A percentile compares a stretch with the other conserved stretches of the same genome.
phyloP scores from a whole-genome alignment of 1,139 yeast genomes.

The Blastobotrys buckinghamii region DNA sequence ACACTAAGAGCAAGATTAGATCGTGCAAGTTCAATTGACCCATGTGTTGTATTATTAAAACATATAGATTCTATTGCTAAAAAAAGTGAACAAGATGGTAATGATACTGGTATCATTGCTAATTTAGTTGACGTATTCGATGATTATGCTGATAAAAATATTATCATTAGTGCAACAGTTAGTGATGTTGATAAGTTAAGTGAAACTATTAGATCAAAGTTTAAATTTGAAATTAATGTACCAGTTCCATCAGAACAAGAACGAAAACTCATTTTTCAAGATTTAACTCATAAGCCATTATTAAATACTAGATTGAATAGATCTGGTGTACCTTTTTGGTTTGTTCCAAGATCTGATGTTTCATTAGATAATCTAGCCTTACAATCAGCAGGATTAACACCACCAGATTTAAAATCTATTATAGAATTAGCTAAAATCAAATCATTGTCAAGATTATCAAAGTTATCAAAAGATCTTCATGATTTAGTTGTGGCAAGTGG shows the following conservation, averaged over 20 bases:
- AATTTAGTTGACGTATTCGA: conserved; percentile 56
- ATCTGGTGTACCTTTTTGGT: conserved; percentile 16
- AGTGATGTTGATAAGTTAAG: conserved; percentile 68
- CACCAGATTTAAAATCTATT: conserved; percentile 73
- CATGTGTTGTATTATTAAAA: conserved; percentile 50
- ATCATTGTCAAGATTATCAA: conserved; percentile 49
- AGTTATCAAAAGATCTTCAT: conserved; percentile 12
- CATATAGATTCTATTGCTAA: conserved; percentile 74
- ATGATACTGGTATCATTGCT: conserved; percentile 50
- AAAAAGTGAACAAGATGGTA: conserved; percentile 59
- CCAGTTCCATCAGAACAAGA: conserved; percentile 77
- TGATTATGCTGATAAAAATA: conserved; percentile 41
- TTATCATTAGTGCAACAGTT: conserved; percentile 58
- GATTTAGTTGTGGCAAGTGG: conserved; percentile 27
- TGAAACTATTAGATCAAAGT: conserved; percentile 56
- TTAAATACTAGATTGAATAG: conserved; percentile 13
- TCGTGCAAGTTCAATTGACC: conserved; percentile 42
- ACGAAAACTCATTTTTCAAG: conserved; percentile 56
- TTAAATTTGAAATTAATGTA: conserved; percentile 72
- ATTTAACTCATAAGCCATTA: conserved; percentile 34
- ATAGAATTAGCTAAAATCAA: conserved; percentile 56
- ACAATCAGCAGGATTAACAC: conserved; percentile 90
- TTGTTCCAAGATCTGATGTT: conserved; percentile 46
- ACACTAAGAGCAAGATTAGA: conserved; percentile 71
- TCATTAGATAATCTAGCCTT: conserved; percentile 57